A percentile compares a stretch with the other conserved stretches of the same genome.
Conservation (phyloP, 106 monocot genomes). For the Agapanthus africanus region DNA sequence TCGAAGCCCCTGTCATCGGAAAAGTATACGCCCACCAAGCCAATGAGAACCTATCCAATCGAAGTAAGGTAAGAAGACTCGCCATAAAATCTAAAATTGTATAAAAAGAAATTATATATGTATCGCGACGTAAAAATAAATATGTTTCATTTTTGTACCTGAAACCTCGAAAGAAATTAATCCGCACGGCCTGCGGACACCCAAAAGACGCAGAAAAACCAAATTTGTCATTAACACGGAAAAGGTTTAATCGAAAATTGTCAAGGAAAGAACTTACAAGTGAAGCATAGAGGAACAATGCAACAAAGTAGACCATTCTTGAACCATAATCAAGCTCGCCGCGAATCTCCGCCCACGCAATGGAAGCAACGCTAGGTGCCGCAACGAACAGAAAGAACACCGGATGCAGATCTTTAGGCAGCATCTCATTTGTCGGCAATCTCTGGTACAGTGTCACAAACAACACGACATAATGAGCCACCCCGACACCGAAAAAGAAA, state of each 20-base stretch:
- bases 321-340: constrained; percentile 42
- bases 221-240: no score
- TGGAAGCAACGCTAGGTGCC: constrained; percentile 52
- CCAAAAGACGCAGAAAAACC: no score
- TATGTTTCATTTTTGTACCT: constrained; percentile 14
- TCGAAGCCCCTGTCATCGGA: constrained; percentile 60
- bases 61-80: constrained; percentile 14
- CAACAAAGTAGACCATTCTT: constrained; percentile 40
- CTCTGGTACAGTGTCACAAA: no score
- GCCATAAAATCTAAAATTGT: constrained; percentile 59
- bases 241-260: no score
- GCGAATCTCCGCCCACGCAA: constrained; percentile 55
- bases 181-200: constrained; percentile 46
- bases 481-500: constrained; percentile 62
- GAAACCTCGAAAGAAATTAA: constrained; percentile 47
- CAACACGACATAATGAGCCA: no score
- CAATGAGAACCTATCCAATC: constrained; percentile 41
- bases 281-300: constrained; percentile 48
- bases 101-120: background rate
- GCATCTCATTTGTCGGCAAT: no score
- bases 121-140: background rate
- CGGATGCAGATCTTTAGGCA: no score
- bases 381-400: no score
- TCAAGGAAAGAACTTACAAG: constrained; percentile 44
- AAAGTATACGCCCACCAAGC: no score